Evolutionary conservation across 352 stramenopile species (phyloP).

Genomic region (Globisporangium ultimum): DNA sequence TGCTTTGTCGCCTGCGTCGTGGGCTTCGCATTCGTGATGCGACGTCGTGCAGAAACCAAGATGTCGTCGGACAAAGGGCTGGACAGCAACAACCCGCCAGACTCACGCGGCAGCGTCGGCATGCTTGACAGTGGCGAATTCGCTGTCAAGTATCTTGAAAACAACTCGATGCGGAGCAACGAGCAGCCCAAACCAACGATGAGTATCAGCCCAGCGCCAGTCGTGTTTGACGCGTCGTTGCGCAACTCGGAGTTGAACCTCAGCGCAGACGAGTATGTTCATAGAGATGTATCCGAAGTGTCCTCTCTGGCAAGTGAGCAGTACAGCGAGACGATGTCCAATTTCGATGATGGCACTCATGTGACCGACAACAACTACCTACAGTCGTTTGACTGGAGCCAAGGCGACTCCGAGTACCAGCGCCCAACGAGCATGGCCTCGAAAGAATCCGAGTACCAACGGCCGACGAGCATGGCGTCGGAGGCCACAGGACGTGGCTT

Average conservation of each 20-base stretch:
- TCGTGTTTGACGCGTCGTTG: constrained; percentile 35
- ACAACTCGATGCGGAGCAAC: constrained; percentile 43
- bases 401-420: constrained; percentile 25
- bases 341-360: constrained; percentile 47
- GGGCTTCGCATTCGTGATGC: constrained; percentile 47
- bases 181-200: constrained; percentile 28
- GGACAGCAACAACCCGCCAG: constrained; percentile 3
- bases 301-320: constrained; percentile 40
- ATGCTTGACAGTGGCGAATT: constrained; percentile 36
- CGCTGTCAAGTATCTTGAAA: constrained; percentile 36
- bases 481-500: constrained; percentile 32
- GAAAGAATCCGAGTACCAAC: constrained; percentile 35
- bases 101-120: constrained; percentile 25
- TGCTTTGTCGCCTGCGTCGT: constrained; percentile 26
- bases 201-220: constrained; percentile 25
- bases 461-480: constrained; percentile 21
- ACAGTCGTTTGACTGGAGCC: constrained; percentile 40
- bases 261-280: constrained; percentile 24
- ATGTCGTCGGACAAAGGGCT: constrained; percentile 31
- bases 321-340: constrained; percentile 47
- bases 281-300: constrained; percentile 39
- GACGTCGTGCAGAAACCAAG: constrained; percentile 33
- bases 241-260: constrained; percentile 42
- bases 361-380: constrained; percentile 39
- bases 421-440: constrained; percentile 23